Percentiles rank a stretch among this genome's conserved stretches.
phyloP scores from a whole-genome alignment of 257 asterid species.

The Primulina eburnea region DNA sequence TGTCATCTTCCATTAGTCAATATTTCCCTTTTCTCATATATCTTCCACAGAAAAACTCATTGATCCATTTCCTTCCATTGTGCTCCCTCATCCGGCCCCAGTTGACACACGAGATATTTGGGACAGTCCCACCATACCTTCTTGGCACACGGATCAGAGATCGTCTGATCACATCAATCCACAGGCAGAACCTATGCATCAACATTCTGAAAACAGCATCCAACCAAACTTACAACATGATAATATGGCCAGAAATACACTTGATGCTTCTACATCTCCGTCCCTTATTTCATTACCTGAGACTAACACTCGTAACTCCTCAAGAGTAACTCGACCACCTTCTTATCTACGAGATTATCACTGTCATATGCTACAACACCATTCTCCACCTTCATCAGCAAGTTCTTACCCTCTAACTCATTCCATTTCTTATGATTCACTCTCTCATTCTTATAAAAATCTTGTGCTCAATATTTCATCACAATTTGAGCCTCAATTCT shows the following conservation, averaged over 20 bases:
- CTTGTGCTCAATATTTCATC: not conserved
- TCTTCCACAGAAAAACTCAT: rapidly evolving
- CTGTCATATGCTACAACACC: not conserved
- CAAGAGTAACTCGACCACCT: not conserved
- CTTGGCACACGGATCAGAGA: no score
- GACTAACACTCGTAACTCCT: no score
- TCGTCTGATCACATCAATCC: no score
- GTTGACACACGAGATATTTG: rapidly evolving
- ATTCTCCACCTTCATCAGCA: not conserved
- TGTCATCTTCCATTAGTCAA: no score
- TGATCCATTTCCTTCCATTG: no score
- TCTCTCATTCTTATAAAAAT: not conserved
- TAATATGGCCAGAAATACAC: no score
- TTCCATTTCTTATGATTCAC: not conserved
- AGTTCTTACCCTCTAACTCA: rapidly evolving
- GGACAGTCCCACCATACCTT: no score
- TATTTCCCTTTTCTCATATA: no score
- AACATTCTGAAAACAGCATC: no score
- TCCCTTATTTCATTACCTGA: no score
- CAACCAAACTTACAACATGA: not conserved
- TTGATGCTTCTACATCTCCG: no score
- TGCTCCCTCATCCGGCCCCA: not conserved
- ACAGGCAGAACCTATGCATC: no score
- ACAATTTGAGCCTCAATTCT: not conserved
- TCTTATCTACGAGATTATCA: not conserved